phyloP scores from a whole-genome alignment of 2,329 filamentous ascomycete genomes.

The Colletotrichum sp. region DNA sequence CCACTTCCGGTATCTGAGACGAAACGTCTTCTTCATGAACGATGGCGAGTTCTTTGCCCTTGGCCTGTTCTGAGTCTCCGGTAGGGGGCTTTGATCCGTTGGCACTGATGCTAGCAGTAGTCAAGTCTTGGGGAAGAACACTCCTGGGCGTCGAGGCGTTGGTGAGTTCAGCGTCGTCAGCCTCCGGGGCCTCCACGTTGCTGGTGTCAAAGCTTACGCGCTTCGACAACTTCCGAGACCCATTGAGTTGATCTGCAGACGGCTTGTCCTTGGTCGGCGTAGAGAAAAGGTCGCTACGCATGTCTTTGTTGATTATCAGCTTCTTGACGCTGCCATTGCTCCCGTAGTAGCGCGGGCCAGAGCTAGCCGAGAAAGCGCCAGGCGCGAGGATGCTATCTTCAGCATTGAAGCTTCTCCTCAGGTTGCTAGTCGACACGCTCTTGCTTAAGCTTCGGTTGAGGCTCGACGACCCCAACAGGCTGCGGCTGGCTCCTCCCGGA shows the following conservation, averaged over 20 bases:
- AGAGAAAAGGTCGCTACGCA: conserved; percentile 75
- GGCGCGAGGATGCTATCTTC: conserved; percentile 88
- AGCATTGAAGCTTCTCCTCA: conserved; percentile 80
- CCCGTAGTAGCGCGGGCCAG: conserved; percentile 67
- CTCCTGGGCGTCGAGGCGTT: neutral
- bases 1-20: conserved; percentile 30
- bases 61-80: conserved; percentile 71
- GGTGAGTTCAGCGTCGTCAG: neutral
- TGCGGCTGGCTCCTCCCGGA: conserved; percentile 70
- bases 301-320: conserved; percentile 86
- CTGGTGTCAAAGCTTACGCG: conserved; percentile 89
- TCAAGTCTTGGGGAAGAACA: neutral
- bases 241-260: conserved; percentile 42
- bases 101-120: neutral
- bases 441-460: conserved; percentile 77
- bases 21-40: conserved; percentile 73
- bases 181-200: conserved; percentile 42
- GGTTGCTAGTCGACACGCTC: conserved; percentile 86
- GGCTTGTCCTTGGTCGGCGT: conserved; percentile 61
- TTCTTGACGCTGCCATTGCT: conserved; percentile 81
- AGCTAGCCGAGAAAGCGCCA: conserved; percentile 79
- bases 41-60: conserved; percentile 77
- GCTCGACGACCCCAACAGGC: conserved; percentile 66
- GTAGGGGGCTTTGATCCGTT: conserved; percentile 29
- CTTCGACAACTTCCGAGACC: conserved; percentile 71